Evolutionary conservation across 2,329 filamentous ascomycete species (phyloP).

Genomic region (Aspergillus sp.): DNA sequence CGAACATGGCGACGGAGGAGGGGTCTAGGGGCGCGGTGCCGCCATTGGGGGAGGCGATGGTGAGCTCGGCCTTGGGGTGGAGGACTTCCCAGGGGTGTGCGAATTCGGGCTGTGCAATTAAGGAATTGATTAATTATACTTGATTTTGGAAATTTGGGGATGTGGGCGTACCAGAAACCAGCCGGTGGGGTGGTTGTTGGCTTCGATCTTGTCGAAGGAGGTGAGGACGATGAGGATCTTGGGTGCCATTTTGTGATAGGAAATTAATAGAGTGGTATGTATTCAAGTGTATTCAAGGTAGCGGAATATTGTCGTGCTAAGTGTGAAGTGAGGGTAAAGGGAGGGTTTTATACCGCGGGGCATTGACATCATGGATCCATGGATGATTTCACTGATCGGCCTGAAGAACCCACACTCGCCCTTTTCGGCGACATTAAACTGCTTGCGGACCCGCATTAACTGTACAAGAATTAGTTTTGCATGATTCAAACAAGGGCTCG

Average conservation of each 20-base stretch:
- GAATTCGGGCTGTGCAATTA: slow-evolving; percentile 52
- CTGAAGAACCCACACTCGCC: neutral
- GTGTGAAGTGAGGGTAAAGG: neutral
- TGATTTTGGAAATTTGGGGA: neutral
- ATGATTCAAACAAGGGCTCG: no score
- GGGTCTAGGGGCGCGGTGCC: slow-evolving; percentile 64
- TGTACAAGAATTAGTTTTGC: no score
- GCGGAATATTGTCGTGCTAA: neutral
- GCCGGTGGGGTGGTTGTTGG: slow-evolving; percentile 56
- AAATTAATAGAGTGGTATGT: no score
- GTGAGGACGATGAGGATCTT: slow-evolving; percentile 72
- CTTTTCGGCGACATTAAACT: no score
- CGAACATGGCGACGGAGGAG: slow-evolving; percentile 55
- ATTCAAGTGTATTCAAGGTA: no score
- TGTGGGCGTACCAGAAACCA: slow-evolving; percentile 63
- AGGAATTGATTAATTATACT: neutral
- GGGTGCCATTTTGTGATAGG: slow-evolving; percentile 33
- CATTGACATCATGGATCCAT: neutral
- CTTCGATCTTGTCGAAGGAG: slow-evolving; percentile 54
- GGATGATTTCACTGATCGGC: neutral
- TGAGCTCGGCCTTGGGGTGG: slow-evolving; percentile 53
- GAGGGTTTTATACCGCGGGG: neutral
- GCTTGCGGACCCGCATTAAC: no score
- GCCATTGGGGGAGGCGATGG: slow-evolving; percentile 63
- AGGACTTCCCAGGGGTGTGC: slow-evolving; percentile 65